phyloP scores from a whole-genome alignment of 1,284 basidiomycete species.

The Pisolithus thermaeus region DNA sequence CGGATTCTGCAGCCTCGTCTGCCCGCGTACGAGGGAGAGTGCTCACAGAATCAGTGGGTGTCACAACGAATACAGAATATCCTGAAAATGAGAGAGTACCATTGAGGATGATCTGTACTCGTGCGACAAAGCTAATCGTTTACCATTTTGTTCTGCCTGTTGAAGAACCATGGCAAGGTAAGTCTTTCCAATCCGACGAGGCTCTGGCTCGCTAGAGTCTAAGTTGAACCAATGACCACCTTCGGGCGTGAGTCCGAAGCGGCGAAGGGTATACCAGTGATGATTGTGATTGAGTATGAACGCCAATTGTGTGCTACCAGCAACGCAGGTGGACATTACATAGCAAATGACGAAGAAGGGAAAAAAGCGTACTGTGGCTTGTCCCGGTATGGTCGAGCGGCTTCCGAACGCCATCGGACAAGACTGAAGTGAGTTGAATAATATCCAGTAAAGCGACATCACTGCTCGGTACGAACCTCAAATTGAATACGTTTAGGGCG shows the following conservation, averaged over 20 bases:
- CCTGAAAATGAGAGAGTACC: constrained; percentile 39
- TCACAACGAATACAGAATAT: constrained; percentile 84
- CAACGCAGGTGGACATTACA: constrained; percentile 4
- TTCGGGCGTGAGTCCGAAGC: constrained; percentile 60
- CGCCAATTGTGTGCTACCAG: constrained; percentile 67
- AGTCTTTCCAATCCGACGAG: constrained; percentile 79
- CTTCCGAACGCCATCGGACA: constrained; percentile 80
- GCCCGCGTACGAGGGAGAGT: constrained; percentile 59
- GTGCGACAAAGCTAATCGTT: constrained; percentile 5
- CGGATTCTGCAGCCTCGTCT: constrained; percentile 56
- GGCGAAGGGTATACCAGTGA: constrained; percentile 87
- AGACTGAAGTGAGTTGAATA: constrained; percentile 37
- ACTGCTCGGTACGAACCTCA: constrained; percentile 48
- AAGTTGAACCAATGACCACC: constrained; percentile 86
- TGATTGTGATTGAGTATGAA: constrained; percentile 86
- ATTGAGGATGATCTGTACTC: not conserved
- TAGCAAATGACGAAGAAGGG: not conserved
- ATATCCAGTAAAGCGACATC: not conserved
- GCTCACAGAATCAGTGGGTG: constrained; percentile 44
- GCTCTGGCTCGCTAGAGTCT: constrained; percentile 68
- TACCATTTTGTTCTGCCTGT: constrained; percentile 82
- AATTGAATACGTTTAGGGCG: constrained; percentile 78
- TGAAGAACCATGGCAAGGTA: constrained; percentile 85
- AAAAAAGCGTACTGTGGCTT: constrained; percentile 63
- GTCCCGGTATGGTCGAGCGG: constrained; percentile 71